A percentile compares a stretch with the other conserved stretches of the same genome.
These are phyloP conservation scores for Trichosporon ovoides DNA, from an alignment of 1,284 basidiomycete species.

Conservation along the genomic window DNA sequence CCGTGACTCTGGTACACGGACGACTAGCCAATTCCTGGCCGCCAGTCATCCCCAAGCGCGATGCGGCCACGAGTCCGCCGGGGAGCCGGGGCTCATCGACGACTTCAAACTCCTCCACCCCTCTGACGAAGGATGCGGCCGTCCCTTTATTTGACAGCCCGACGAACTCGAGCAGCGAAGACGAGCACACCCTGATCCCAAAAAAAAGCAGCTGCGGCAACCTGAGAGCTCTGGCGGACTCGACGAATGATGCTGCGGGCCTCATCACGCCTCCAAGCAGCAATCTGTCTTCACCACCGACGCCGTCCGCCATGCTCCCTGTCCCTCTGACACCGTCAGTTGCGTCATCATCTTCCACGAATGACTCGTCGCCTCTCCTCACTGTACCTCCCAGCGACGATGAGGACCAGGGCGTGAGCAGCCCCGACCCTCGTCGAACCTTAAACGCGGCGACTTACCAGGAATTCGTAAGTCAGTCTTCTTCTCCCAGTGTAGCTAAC, in stretches of 20 bases:
- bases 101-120: too few species aligned
- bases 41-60: constrained; percentile 27
- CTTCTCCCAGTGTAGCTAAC: not conserved
- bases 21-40: constrained; percentile 32
- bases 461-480: constrained; percentile 38
- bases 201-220: constrained; percentile 35
- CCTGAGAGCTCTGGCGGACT: constrained; percentile 27
- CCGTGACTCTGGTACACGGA: constrained; percentile 36
- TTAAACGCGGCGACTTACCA: constrained; percentile 29
- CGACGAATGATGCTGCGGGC: constrained; percentile 24
- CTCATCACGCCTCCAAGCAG: constrained; percentile 44
- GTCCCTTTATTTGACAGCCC: constrained; percentile 5
- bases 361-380: constrained; percentile 38
- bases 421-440: constrained; percentile 26
- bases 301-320: constrained; percentile 25
- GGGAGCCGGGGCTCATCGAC: constrained; percentile 1
- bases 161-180: constrained; percentile 1
- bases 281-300: constrained; percentile 44
- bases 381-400: constrained; percentile 28
- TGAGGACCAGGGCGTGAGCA: constrained; percentile 21
- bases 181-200: constrained; percentile 16
- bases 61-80: constrained; percentile 24
- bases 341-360: constrained; percentile 35
- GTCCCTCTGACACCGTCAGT: constrained; percentile 30
- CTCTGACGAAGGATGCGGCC: not conserved